These are phyloP conservation scores for Hymenoscyphus repandus DNA, from an alignment of 2,329 filamentous ascomycete genomes.

Conservation along the genomic window DNA sequence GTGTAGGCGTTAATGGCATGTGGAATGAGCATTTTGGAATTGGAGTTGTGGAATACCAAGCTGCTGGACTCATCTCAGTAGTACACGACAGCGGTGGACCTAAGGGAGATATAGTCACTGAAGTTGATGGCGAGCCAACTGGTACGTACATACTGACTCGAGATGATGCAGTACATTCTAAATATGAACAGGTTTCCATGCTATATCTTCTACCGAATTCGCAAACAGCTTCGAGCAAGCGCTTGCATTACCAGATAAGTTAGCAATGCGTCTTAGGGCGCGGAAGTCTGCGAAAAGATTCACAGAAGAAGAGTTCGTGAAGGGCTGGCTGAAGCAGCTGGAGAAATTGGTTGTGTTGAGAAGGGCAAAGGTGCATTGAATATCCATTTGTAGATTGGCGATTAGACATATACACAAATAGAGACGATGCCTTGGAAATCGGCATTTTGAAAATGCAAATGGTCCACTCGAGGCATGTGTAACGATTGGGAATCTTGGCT, in stretches of 20 bases:
- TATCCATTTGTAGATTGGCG: neutral
- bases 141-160: slow-evolving; percentile 43
- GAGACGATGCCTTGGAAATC: too few relatives aligned
- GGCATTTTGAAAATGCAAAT: too few relatives aligned
- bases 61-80: slow-evolving; percentile 85
- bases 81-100: slow-evolving; percentile 93
- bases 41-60: slow-evolving; percentile 96
- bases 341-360: slow-evolving; percentile 55
- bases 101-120: slow-evolving; percentile 85
- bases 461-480: too few relatives aligned
- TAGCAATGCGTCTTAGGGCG: slow-evolving; percentile 71
- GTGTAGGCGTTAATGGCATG: slow-evolving; percentile 93
- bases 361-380: slow-evolving; percentile 6
- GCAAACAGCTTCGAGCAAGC: slow-evolving; percentile 76
- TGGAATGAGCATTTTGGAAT: slow-evolving; percentile 99
- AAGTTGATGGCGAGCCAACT: slow-evolving; percentile 71
- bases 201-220: slow-evolving; percentile 72
- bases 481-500: too few relatives aligned
- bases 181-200: slow-evolving; percentile 66
- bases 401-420: too few relatives aligned
- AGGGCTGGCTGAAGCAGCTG: slow-evolving; percentile 72
- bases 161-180: too few relatives aligned
- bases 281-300: slow-evolving; percentile 77
- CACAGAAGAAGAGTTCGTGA: slow-evolving; percentile 78
- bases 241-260: slow-evolving; percentile 63